A percentile compares a stretch with the other conserved stretches of the same genome.
These are phyloP conservation scores for Rubus parviflorus DNA, from an alignment of 306 rosid species.

Conservation along the genomic window DNA sequence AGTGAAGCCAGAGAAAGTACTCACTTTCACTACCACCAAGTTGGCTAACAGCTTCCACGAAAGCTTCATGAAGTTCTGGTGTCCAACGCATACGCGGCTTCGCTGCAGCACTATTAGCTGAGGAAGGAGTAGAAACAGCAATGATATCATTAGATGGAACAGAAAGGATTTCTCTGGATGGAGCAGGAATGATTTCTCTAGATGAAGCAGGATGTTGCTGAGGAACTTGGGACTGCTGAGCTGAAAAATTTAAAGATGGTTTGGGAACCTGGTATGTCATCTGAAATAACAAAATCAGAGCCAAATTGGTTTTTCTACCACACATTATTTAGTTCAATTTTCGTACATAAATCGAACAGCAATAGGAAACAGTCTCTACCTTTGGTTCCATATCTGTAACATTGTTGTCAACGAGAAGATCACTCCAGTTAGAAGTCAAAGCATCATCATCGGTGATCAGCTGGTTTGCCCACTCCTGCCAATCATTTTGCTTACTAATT, in stretches of 20 bases:
- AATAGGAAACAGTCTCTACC: constrained; percentile 47
- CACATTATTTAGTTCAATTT: constrained; percentile 28
- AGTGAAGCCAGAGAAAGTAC: constrained; percentile 32
- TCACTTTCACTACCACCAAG: constrained; percentile 99
- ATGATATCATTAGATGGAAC: constrained; percentile 1
- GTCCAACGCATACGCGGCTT: constrained; percentile 99
- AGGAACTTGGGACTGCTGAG: constrained; percentile 56
- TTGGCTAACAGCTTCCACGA: constrained; percentile 94
- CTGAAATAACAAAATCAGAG: constrained; percentile 56
- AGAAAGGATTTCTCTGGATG: constrained; percentile 9
- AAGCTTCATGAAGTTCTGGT: constrained; percentile 96
- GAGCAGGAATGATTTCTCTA: constrained; percentile 41
- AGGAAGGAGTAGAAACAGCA: constrained; percentile 48
- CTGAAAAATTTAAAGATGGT: constrained; percentile 47
- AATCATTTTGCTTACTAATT: constrained; percentile 61
- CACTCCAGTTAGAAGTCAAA: constrained; percentile 81
- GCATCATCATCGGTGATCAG: constrained; percentile 80
- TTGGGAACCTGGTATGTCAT: constrained; percentile 57
- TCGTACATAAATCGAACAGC: constrained; percentile 26
- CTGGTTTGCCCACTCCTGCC: constrained; percentile 98
- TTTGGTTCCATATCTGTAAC: constrained; percentile 74
- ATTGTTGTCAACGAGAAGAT: constrained; percentile 67
- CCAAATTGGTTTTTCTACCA: constrained; percentile 24
- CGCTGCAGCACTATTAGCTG: constrained; percentile 58
- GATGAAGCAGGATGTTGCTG: constrained; percentile 55